Evolutionary conservation across 1,284 basidiomycete species (phyloP), one percentile per base, ranked within the genome.

Genomic region (Malassezia yamatoensis): DNA sequence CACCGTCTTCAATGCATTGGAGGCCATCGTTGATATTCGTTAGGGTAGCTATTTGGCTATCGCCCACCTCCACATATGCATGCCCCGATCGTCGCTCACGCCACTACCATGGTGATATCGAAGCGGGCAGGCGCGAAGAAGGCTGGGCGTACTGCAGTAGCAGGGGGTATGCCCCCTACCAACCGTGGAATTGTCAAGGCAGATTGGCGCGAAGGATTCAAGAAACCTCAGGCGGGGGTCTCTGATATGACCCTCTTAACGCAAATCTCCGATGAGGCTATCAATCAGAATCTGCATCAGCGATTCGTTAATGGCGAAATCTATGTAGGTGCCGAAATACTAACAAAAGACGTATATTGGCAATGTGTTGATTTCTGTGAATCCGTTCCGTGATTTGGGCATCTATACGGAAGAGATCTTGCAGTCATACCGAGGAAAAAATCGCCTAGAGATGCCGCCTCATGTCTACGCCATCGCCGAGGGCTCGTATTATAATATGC

Each of bases 391-490:
- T 83, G 88, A 90, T 88, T 43, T 59, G n/a, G 54, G 66, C 56
- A 98, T 99, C 75, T 99, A 99, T 78, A 88, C 86, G 37, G 86
- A 91, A 38, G 86, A 90, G 49, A 82, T 85, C 9, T 80, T 98
- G 21, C 81, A 83, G 67, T 84, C 82, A 59, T 96, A 99, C 78
- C 85, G 85, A 62, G 90, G 91, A 70, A 98, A 98, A 83, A 99
- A 99, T 76, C 83, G 94, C 66, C 84, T 99, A 50, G 94, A 99
- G 77, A 87, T 96, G 65, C 86, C 93, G 4, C 94, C 94, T 2
- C 94, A 99, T 78, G 94, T 99, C 42, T 99, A 94, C 77, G 82
- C 87, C 62, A 94, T 98, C 64, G 94, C 94, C 40, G 94, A 99
- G 79, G 83, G 86, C 52, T 85, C 90, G 11, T 98, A 96, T 80